Evolutionary conservation across 202 grass and related monocot species (phyloP).

Genomic region (Setaria viridis): DNA sequence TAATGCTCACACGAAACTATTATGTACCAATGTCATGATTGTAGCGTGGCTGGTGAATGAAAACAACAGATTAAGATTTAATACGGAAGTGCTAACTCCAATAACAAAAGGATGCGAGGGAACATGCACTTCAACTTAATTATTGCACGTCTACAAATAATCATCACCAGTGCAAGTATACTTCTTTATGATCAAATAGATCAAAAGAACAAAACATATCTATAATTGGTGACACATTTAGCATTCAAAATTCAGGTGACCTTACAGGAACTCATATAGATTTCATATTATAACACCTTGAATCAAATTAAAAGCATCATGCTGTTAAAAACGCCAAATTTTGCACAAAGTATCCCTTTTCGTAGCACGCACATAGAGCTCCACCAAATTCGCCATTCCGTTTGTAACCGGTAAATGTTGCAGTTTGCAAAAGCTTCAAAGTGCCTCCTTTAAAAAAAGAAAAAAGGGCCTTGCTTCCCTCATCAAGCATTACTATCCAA

Average conservation of each 20-base stretch:
- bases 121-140: background rate
- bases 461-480: background rate
- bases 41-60: conserved; percentile 9
- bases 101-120: background rate
- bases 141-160: background rate
- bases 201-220: background rate
- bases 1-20: background rate
- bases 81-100: background rate
- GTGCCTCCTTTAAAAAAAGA: background rate
- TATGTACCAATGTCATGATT: background rate
- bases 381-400: background rate
- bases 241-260: background rate
- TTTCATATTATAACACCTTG: background rate
- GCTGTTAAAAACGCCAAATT: background rate
- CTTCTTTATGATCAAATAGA: conserved; percentile 7
- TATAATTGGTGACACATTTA: conserved; percentile 6
- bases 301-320: background rate
- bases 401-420: background rate
- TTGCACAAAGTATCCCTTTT: background rate
- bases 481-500: background rate
- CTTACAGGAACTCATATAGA: background rate
- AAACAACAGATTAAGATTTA: conserved; percentile 6
- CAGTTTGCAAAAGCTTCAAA: background rate
- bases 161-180: background rate
- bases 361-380: background rate